Percentiles rank a stretch among this genome's conserved stretches.
These are phyloP conservation scores for Pseudohalonectria lignicola DNA, from an alignment of 2,329 filamentous ascomycete genomes.

Conservation along the genomic window DNA sequence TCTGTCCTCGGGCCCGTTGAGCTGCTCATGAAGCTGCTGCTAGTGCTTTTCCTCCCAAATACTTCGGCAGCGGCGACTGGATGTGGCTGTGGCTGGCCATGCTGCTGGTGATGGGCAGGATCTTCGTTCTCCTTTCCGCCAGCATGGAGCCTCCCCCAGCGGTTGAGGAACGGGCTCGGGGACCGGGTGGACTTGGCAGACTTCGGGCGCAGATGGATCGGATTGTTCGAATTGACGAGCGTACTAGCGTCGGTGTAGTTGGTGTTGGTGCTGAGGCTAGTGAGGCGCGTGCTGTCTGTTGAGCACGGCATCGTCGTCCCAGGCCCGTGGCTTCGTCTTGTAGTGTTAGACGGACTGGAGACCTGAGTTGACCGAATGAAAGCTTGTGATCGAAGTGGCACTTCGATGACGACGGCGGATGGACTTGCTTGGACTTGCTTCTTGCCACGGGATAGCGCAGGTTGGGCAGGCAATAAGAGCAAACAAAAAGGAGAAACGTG, in stretches of 20 bases:
- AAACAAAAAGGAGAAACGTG: too few relatives aligned
- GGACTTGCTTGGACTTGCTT: too few relatives aligned
- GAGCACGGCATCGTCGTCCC: conserved; percentile 1
- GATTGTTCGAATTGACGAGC: too few relatives aligned
- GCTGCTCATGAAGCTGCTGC: conserved; percentile 4
- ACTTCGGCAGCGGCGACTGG: not conserved
- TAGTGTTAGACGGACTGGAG: conserved; percentile 14
- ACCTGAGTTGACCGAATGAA: too few relatives aligned
- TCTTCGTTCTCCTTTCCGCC: conserved; percentile 1
- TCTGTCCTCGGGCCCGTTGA: conserved; percentile 10
- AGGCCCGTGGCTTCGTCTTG: too few relatives aligned
- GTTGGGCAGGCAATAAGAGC: too few relatives aligned
- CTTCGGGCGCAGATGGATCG: not conserved
- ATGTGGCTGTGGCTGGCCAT: too few relatives aligned
- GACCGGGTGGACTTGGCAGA: conserved; percentile 2
- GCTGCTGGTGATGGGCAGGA: conserved; percentile 2
- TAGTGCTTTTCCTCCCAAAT: conserved; percentile 3
- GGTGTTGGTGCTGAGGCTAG: not conserved
- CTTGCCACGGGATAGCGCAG: too few relatives aligned
- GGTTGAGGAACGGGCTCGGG: not conserved
- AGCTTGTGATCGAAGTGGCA: too few relatives aligned
- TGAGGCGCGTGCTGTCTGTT: not conserved
- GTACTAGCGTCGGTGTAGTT: not conserved
- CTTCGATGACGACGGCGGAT: too few relatives aligned
- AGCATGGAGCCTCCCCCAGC: not conserved